Evolutionary conservation across 2,329 filamentous ascomycete species (phyloP), one percentile per base, ranked within the genome.

Genomic region (Penicillium sclerotigenum): DNA sequence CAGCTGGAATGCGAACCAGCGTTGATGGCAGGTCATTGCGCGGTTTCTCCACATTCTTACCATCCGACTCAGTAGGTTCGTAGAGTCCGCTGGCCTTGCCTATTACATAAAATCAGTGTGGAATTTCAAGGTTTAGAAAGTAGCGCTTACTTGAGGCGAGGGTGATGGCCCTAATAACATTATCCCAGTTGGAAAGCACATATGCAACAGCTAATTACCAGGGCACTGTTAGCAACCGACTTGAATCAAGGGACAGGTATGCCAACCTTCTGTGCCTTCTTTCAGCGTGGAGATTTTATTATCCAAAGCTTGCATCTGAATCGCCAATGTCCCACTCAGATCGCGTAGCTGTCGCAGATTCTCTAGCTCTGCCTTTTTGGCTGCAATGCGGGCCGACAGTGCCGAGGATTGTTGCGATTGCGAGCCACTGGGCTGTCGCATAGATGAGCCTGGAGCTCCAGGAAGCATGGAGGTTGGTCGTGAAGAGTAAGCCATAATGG

Each of bases 151-250:
- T 78, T 52, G 82, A 85, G 52, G 85, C 84, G 80, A 87, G 85
- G 59, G 80, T 80, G 57, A 87, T 86, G 42, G 84, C 84, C 49
- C 83, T 76, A 47, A 87, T 71, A 28, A 87, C 84, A 63, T 84
- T 86, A 51, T 85, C 81, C 85, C 85, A 87, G 67, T 87, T 87
- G 37, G 82, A 81, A 66, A 87, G 77, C n/a, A 87, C 85, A 43
- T 81, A 83, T 52, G 84, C 84, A 55, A 87, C 83, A 58, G 84
- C 84, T 84, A 69, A 18, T 29, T 36, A 56, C 43, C 56, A 22
- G 37, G 40, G 14, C 26, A 26, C 16, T 46, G 37, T 52, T 37
- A 63, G 57, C 47, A 36, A 22, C 20, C 4, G 50, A 52, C 18
- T 31, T 31, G 22, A 42, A 53, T 41, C 42, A 47, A 48, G 22